Percentiles rank a stretch among this genome's conserved stretches.
Conservation (phyloP, 108 stramenopile genomes). For the Skeletonema potamos region DNA sequence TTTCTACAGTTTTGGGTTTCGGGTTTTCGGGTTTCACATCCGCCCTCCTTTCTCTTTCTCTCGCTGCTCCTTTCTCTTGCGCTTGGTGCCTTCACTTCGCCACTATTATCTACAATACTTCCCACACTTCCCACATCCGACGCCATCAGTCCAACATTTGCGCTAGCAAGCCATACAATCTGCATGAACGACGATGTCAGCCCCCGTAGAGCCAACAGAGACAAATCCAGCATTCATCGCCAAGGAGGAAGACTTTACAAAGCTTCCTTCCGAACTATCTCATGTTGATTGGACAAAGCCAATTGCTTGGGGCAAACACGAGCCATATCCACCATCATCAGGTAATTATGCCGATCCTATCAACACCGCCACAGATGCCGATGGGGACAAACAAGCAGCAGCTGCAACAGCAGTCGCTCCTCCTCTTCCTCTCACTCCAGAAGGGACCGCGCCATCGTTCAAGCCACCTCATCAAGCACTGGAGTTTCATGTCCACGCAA, state of each 20-base stretch:
- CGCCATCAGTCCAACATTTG: too few species aligned
- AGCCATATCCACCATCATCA: constrained; percentile 51
- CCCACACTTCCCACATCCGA: too few species aligned
- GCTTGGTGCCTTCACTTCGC: too few species aligned
- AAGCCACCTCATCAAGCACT: constrained; percentile 50
- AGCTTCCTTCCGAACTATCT: constrained; percentile 63
- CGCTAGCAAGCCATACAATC: too few species aligned
- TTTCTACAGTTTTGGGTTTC: too few species aligned
- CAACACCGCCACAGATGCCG: constrained; percentile 1
- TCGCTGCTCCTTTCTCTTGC: too few species aligned
- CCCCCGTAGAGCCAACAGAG: constrained; percentile 1
- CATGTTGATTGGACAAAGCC: constrained; percentile 62
- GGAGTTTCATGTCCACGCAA: constrained; percentile 69
- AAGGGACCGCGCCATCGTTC: constrained; percentile 53
- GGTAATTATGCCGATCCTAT: background rate
- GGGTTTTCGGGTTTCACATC: too few species aligned
- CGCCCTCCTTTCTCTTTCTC: too few species aligned
- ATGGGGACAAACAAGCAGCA: constrained; percentile 3
- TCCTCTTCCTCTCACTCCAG: constrained; percentile 51
- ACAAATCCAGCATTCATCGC: constrained; percentile 30
- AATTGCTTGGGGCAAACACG: constrained; percentile 75
- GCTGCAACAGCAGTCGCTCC: constrained; percentile 2
- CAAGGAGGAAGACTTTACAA: constrained; percentile 37
- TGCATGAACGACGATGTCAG: background rate
- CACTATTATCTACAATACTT: too few species aligned